Conservation (phyloP, 441 rosid genomes). For the Cnidoscolus chayamansa region DNA sequence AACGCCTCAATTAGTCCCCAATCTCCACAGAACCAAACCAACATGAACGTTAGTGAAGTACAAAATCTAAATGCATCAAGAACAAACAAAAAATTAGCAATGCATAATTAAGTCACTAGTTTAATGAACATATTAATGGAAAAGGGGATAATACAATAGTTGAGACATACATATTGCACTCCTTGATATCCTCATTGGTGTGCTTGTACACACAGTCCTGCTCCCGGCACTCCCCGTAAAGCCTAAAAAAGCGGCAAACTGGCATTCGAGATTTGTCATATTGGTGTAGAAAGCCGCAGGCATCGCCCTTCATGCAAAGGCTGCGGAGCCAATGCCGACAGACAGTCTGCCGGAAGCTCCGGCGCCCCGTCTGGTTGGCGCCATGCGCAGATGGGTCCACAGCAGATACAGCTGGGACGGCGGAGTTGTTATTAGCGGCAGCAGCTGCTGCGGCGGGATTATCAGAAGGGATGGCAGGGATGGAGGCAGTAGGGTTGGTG, state of each 20-base stretch:
- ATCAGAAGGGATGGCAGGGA: slow-evolving; percentile 48
- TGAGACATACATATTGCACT: slow-evolving; percentile 81
- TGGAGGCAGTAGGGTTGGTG: slow-evolving; percentile 43
- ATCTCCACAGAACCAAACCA: no score
- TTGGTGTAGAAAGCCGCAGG: slow-evolving; percentile 96
- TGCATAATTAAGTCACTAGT: not conserved
- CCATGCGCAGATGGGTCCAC: slow-evolving; percentile 24
- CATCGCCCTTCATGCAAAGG: slow-evolving; percentile 98
- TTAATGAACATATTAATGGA: not conserved
- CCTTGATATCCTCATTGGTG: slow-evolving; percentile 95
- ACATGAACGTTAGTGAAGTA: no score
- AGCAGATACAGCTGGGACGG: slow-evolving; percentile 12
- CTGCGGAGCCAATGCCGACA: slow-evolving; percentile 99
- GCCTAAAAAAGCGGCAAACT: slow-evolving; percentile 81
- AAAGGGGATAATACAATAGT: not conserved
- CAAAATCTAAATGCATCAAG: no score
- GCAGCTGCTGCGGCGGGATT: slow-evolving; percentile 22
- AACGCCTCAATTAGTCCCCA: no score
- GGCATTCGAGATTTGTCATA: slow-evolving; percentile 98
- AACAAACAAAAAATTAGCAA: not conserved
- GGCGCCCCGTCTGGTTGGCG: slow-evolving; percentile 42
- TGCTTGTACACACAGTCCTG: slow-evolving; percentile 98
- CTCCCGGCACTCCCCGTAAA: slow-evolving; percentile 93
- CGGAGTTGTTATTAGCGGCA: slow-evolving; percentile 22
- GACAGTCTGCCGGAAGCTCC: slow-evolving; percentile 97